These are phyloP conservation scores for Chalciporus piperatus DNA, from an alignment of 768 basidiomycete genomes.

Conservation along the genomic window DNA sequence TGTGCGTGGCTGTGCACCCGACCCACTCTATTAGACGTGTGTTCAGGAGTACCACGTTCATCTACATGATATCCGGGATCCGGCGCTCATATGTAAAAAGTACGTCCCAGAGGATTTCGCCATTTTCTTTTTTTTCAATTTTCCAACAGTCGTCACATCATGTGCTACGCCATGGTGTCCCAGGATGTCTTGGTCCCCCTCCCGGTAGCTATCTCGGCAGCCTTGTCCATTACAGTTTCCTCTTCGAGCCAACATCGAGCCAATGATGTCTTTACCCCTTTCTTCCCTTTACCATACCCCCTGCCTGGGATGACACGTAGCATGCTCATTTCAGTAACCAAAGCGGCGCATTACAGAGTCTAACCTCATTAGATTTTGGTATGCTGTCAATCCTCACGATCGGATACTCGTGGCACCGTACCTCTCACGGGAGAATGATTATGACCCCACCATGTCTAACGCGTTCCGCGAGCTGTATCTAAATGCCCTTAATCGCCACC, in stretches of 20 bases:
- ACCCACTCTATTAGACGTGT: too few species aligned
- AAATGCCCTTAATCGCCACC: background rate
- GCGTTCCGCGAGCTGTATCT: background rate
- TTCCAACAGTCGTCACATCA: too few species aligned
- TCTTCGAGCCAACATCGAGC: background rate
- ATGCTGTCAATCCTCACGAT: constrained; percentile 6
- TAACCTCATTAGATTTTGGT: background rate
- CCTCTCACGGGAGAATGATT: background rate
- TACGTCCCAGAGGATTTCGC: background rate
- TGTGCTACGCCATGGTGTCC: too few species aligned
- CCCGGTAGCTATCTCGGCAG: background rate
- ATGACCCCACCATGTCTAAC: background rate
- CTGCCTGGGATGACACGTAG: background rate
- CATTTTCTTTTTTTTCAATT: too few species aligned
- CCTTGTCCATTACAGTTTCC: background rate
- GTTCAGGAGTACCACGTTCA: too few species aligned
- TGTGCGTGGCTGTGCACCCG: too few species aligned
- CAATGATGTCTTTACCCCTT: background rate
- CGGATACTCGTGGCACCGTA: background rate
- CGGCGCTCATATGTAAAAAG: constrained; percentile 10
- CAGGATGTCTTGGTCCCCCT: background rate
- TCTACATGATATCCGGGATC: constrained; percentile 3
- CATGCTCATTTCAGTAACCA: background rate
- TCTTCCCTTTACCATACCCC: background rate
- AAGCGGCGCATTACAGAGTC: background rate